These are phyloP conservation scores for Starmerella stellata DNA, from an alignment of 805 yeast species.

Conservation along the genomic window DNA sequence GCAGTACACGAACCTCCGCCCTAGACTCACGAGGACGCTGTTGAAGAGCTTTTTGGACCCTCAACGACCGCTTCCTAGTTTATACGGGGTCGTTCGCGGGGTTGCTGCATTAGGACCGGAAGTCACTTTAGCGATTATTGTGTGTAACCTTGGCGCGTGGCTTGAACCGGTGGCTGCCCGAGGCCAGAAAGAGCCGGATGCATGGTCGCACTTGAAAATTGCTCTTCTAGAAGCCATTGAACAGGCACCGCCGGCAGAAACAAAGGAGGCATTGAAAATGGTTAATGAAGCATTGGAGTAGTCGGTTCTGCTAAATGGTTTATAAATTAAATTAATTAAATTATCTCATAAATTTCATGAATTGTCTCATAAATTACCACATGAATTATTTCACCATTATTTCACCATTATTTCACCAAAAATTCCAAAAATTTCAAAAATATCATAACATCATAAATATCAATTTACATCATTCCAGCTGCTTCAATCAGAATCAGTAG, in stretches of 20 bases:
- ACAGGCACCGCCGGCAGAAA: constrained; percentile 7
- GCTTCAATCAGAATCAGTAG: constrained; percentile 15
- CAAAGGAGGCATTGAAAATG: constrained; percentile 6
- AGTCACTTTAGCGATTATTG: constrained; percentile 61
- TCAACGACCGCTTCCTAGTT: constrained; percentile 68
- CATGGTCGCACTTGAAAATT: constrained; percentile 13
- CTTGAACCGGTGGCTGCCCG: constrained; percentile 29
- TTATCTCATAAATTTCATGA: no score
- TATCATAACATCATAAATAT: no score
- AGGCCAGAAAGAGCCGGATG: constrained; percentile 22
- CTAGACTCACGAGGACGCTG: constrained; percentile 83
- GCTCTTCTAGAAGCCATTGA: constrained; percentile 15
- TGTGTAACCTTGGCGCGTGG: constrained; percentile 81
- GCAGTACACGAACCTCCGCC: constrained; percentile 73
- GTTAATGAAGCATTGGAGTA: neutral
- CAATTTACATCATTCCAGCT: no score
- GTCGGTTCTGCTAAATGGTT: no score
- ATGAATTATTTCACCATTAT: no score
- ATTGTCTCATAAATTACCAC: no score
- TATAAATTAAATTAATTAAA: no score
- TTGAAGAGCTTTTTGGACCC: constrained; percentile 79
- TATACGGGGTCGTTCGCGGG: constrained; percentile 81
- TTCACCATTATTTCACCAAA: no score
- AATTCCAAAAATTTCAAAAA: no score
- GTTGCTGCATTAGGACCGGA: constrained; percentile 70